phyloP scores from a whole-genome alignment of 176 grass and related monocot species.

The Ensete glaucum region DNA sequence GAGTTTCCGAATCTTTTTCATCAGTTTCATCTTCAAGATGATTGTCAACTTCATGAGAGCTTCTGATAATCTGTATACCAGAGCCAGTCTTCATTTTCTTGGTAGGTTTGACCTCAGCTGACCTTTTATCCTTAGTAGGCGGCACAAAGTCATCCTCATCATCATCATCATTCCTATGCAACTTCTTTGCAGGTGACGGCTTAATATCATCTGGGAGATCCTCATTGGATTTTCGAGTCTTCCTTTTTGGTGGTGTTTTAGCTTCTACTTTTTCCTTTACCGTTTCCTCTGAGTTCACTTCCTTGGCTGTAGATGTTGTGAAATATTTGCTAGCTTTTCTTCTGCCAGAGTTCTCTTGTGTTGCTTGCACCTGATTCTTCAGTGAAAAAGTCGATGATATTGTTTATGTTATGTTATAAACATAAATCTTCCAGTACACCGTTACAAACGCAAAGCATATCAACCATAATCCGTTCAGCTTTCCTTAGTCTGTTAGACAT shows the following conservation, averaged over 20 bases:
- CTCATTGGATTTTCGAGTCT: conserved; percentile 32
- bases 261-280: conserved; percentile 24
- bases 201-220: conserved; percentile 43
- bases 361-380: conserved; percentile 24
- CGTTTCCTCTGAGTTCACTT: conserved; percentile 31
- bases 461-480: neutral
- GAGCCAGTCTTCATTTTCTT: conserved; percentile 61
- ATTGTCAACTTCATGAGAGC: conserved; percentile 30
- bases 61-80: conserved; percentile 23
- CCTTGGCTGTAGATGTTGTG: conserved; percentile 33
- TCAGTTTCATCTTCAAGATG: conserved; percentile 39
- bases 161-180: conserved; percentile 34
- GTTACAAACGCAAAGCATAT: neutral
- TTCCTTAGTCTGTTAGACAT: neutral
- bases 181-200: conserved; percentile 41
- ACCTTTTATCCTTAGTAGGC: conserved; percentile 34
- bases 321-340: conserved; percentile 93
- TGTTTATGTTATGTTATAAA: conserved; percentile 11
- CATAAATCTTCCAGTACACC: neutral
- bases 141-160: conserved; percentile 55
- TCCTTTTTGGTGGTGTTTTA: conserved; percentile 52
- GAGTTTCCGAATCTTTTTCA: conserved; percentile 38
- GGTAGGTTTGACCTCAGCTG: conserved; percentile 39
- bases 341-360: conserved; percentile 58
- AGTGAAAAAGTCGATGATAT: conserved; percentile 1